Percentiles rank a stretch among this genome's conserved stretches.
These are phyloP conservation scores for Furcasterigmium furcatum DNA, from an alignment of 2,329 filamentous ascomycete genomes.

Conservation along the genomic window DNA sequence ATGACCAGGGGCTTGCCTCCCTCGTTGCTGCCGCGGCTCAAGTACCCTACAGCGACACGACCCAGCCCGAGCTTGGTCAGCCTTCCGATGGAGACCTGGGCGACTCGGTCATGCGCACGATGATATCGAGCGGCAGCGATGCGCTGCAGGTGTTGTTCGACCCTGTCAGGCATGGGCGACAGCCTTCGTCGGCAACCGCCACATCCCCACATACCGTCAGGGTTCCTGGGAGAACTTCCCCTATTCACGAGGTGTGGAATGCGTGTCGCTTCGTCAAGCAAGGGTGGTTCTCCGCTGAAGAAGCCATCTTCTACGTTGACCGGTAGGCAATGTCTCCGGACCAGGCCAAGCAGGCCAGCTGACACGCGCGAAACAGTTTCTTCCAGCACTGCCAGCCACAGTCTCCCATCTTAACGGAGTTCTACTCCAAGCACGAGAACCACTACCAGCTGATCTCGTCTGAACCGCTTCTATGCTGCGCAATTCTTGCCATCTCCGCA, in stretches of 20 bases:
- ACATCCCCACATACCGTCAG: neutral
- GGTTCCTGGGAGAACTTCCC: neutral
- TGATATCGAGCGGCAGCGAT: constrained; percentile 51
- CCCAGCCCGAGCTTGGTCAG: too few relatives aligned
- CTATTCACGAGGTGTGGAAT: constrained; percentile 9
- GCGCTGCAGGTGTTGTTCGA: constrained; percentile 51
- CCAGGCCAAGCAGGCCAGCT: too few relatives aligned
- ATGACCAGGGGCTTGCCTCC: neutral
- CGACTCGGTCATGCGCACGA: constrained; percentile 34
- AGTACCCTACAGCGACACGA: too few relatives aligned
- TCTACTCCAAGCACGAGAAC: constrained; percentile 43
- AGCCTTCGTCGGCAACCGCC: neutral
- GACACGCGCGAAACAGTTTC: constrained; percentile 40
- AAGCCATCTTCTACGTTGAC: constrained; percentile 50
- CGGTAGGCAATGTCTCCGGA: too few relatives aligned
- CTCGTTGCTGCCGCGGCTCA: neutral
- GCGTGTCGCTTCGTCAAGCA: constrained; percentile 45
- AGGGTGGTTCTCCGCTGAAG: constrained; percentile 52
- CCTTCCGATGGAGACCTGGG: neutral
- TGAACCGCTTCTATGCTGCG: constrained; percentile 49
- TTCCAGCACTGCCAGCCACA: constrained; percentile 47
- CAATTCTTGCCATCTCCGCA: constrained; percentile 52
- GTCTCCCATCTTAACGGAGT: constrained; percentile 46
- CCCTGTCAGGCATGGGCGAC: constrained; percentile 27
- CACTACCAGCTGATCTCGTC: constrained; percentile 44